A percentile compares a stretch with the other conserved stretches of the same genome.
These are phyloP conservation scores for Maudiozyma saulgeensis DNA, from an alignment of 805 yeast species.

Conservation along the genomic window DNA sequence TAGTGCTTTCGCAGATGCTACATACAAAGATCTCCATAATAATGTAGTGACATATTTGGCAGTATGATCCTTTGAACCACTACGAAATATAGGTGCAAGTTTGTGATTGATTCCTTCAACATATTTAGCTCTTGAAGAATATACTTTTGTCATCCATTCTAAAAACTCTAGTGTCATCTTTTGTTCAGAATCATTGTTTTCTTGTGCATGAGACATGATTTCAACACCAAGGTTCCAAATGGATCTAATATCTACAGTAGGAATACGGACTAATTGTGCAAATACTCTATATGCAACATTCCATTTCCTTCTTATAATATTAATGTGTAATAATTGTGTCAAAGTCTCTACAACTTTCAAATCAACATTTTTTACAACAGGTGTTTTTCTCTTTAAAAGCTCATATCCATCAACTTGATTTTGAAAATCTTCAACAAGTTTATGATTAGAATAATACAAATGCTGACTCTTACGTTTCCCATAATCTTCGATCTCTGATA, in stretches of 20 bases:
- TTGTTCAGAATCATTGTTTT: slow-evolving; percentile 1
- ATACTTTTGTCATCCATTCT: slow-evolving; percentile 24
- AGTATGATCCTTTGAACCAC: slow-evolving; percentile 24
- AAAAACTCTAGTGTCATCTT: slow-evolving; percentile 13
- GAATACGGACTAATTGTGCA: slow-evolving; percentile 39
- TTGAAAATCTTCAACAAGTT: slow-evolving; percentile 5
- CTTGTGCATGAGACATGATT: slow-evolving; percentile 30
- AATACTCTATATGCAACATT: slow-evolving; percentile 43
- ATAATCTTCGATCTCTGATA: slow-evolving; percentile 5
- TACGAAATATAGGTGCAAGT: slow-evolving; percentile 22
- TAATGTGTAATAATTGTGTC: slow-evolving; percentile 39
- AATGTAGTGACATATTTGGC: slow-evolving; percentile 21
- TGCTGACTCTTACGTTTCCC: neutral
- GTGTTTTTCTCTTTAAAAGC: neutral
- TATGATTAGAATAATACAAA: slow-evolving; percentile 1
- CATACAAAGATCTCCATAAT: slow-evolving; percentile 21
- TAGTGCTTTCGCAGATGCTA: slow-evolving; percentile 3
- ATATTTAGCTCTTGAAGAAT: slow-evolving; percentile 16
- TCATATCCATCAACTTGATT: slow-evolving; percentile 19
- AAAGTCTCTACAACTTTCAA: slow-evolving; percentile 23
- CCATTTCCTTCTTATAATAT: slow-evolving; percentile 45
- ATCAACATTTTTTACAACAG: slow-evolving; percentile 8
- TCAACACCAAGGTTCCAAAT: slow-evolving; percentile 60
- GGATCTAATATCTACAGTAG: slow-evolving; percentile 42
- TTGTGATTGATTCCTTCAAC: slow-evolving; percentile 18